phyloP scores from a whole-genome alignment of 2,329 filamentous ascomycete species.

The Xylaria hypoxylon region DNA sequence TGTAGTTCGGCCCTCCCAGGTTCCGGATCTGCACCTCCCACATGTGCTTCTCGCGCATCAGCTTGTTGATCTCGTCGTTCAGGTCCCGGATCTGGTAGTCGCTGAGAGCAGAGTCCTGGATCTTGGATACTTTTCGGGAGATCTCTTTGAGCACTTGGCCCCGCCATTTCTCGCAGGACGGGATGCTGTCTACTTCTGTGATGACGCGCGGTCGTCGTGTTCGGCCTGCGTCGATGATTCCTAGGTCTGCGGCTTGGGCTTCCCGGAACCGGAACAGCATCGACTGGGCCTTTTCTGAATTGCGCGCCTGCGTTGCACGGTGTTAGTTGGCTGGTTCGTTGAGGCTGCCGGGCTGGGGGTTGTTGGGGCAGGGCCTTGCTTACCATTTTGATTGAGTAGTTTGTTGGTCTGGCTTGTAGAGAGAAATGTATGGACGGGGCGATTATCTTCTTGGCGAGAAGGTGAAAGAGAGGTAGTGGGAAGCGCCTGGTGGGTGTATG shows the following conservation, averaged over 20 bases:
- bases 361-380: conserved; percentile 13
- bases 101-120: conserved; percentile 90
- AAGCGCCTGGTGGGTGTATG: not conserved
- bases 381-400: conserved; percentile 48
- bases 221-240: conserved; percentile 80
- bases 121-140: conserved; percentile 93
- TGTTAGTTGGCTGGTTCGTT: conserved; percentile 7
- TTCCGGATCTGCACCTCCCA: conserved; percentile 98
- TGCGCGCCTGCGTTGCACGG: conserved; percentile 75
- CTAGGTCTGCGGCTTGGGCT: conserved; percentile 63
- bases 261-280: conserved; percentile 99
- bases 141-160: conserved; percentile 98
- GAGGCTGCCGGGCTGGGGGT: not conserved
- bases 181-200: conserved; percentile 85
- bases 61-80: conserved; percentile 99
- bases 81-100: conserved; percentile 98
- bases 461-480: not conserved
- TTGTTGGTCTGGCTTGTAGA: not conserved
- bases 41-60: conserved; percentile 99
- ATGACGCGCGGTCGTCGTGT: conserved; percentile 92
- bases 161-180: conserved; percentile 95
- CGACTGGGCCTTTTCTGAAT: conserved; percentile 98
- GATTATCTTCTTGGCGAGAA: not conserved
- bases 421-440: not conserved
- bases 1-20: conserved; percentile 96